Conservation (phyloP, 2,329 filamentous ascomycete species). For the Beauveria medogensis region DNA sequence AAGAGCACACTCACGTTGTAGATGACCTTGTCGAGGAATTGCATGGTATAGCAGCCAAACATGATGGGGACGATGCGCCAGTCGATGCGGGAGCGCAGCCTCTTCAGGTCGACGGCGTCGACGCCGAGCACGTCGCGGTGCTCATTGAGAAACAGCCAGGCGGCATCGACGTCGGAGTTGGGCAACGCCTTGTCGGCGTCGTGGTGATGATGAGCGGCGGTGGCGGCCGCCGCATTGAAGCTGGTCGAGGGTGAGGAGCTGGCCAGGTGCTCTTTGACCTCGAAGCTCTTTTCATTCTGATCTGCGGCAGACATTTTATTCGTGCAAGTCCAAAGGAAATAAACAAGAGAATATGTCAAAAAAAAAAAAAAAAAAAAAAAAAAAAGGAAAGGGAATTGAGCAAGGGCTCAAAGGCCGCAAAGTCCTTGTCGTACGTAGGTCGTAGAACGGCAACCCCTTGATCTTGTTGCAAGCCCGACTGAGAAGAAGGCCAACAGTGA, state of each 20-base stretch:
- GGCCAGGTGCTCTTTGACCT: constrained; percentile 14
- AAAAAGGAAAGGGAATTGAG: neutral
- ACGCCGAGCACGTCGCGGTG: constrained; percentile 24
- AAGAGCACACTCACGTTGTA: constrained; percentile 6
- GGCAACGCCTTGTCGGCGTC: neutral
- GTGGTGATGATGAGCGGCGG: neutral
- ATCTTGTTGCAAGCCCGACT: no score
- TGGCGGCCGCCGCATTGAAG: neutral
- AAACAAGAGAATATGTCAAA: neutral
- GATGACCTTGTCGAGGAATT: constrained; percentile 13
- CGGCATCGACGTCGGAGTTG: constrained; percentile 24
- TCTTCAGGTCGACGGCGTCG: constrained; percentile 14
- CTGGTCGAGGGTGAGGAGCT: constrained; percentile 14
- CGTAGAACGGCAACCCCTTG: neutral
- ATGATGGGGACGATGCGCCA: constrained; percentile 16
- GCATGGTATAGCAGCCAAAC: constrained; percentile 14
- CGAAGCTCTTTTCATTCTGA: constrained; percentile 18
- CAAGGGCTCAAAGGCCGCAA: neutral
- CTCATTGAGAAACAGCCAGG: constrained; percentile 27
- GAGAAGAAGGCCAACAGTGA: no score
- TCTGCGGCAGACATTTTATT: constrained; percentile 17
- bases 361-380: neutral
- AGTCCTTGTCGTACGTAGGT: neutral
- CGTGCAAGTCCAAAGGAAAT: neutral
- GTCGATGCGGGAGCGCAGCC: constrained; percentile 14